phyloP scores from a whole-genome alignment of 768 basidiomycete species.

The Phaffia tasmanica region DNA sequence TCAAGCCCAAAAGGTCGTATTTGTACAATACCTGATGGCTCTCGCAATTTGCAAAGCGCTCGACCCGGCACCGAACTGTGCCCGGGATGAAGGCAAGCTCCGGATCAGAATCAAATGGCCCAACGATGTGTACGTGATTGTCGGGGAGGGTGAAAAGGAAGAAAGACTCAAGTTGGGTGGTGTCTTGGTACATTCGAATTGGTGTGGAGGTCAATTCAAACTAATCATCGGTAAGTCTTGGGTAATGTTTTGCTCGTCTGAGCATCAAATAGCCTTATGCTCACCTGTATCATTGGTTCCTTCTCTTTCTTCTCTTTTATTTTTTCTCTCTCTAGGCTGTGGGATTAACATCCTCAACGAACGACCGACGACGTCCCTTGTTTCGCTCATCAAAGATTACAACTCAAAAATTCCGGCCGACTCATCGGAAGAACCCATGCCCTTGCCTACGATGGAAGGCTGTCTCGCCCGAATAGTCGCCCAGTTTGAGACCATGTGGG shows the following conservation, averaged over 20 bases:
- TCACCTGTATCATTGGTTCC: background rate
- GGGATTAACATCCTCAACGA: slow-evolving; percentile 78
- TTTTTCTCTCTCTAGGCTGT: slow-evolving; percentile 49
- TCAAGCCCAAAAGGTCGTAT: slow-evolving; percentile 62
- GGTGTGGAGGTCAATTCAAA: slow-evolving; percentile 56
- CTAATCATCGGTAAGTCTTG: slow-evolving; percentile 61
- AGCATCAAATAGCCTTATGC: slow-evolving; percentile 2
- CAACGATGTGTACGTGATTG: slow-evolving; percentile 77
- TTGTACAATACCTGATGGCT: slow-evolving; percentile 84
- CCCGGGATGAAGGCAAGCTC: slow-evolving; percentile 44
- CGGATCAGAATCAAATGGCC: slow-evolving; percentile 86
- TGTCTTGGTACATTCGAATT: slow-evolving; percentile 77
- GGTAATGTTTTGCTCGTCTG: background rate
- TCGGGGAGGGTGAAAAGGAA: slow-evolving; percentile 44
- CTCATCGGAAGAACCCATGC: slow-evolving; percentile 27
- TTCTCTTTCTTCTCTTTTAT: background rate
- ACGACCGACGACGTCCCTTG: slow-evolving; percentile 69
- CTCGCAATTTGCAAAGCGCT: slow-evolving; percentile 83
- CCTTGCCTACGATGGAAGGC: slow-evolving; percentile 55
- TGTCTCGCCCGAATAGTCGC: slow-evolving; percentile 63
- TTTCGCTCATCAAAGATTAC: slow-evolving; percentile 49
- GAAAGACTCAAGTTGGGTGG: slow-evolving; percentile 65
- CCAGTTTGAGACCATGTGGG: slow-evolving; percentile 71
- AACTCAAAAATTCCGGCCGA: slow-evolving; percentile 27
- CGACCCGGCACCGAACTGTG: slow-evolving; percentile 46